Evolutionary conservation across 2,329 filamentous ascomycete species (phyloP), one percentile per base, ranked within the genome.

Genomic region (Escovopsis sp.): DNA sequence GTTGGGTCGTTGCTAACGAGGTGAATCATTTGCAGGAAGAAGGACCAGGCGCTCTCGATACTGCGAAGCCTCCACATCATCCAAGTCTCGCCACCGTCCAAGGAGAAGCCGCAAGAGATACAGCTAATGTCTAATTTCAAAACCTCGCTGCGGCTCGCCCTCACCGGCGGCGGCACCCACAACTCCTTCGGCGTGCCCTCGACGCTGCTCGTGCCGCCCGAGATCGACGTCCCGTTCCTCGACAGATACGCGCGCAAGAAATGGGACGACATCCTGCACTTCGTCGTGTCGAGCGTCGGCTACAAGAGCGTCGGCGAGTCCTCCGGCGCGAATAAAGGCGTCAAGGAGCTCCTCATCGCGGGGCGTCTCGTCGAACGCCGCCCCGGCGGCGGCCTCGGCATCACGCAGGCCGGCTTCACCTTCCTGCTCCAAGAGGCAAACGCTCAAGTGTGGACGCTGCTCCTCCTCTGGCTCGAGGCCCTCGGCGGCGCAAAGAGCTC

Each of bases 251-350:
- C 91, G 5, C 76, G 84, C 42, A 76, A 74, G 52, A 88, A 94
- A 56, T 98, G 91, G 88, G 93, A 98, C 60, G 83, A 86, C 24
- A 94, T 98, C 25, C 63, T 98, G 38, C 91, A 95, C 59, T 98
- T 87, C 56, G 88, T 98, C 58, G 91, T 98, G 15, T 84, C 81
- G 44, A 81, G 76, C 46, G 80, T 83, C 8, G 78, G 74, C 1
- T 74, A 47, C 58, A 67, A 53, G 55, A 64, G 47, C 55, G 62
- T 65, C 13, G 61, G 67, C 35, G 70, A 67, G 29, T 62, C 63
- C 15, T 62, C 66, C 34, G 63, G 65, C 10, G 76, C 83, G 27
- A 84, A 83, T 57, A 73, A 75, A 52, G 82, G 82, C 13, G 93
- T 96, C 27, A 93, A 89, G 61, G 76, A 84, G 48, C 71, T 98